These are phyloP conservation scores for Hevea brasiliensis DNA, from an alignment of 345 rosid genomes.

Conservation along the genomic window DNA sequence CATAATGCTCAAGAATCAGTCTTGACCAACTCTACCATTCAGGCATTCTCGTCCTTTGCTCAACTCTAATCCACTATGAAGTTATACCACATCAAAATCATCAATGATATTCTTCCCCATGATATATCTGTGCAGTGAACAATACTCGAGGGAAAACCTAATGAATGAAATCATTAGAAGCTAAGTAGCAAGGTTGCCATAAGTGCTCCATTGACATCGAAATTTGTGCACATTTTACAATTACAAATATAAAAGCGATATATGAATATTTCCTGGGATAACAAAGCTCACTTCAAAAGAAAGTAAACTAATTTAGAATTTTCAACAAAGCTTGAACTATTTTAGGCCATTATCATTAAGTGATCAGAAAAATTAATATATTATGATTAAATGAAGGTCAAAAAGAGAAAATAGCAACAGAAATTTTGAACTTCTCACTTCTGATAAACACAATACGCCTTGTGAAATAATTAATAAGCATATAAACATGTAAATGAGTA, in stretches of 20 bases:
- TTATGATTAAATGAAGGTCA: too few species aligned
- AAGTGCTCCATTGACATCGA: not conserved
- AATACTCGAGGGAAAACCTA: not conserved
- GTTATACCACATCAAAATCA: too few species aligned
- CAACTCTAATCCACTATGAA: not conserved
- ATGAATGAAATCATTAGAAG: not conserved
- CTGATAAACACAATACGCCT: too few species aligned
- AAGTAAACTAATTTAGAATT: too few species aligned
- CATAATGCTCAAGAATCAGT: not conserved
- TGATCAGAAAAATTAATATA: too few species aligned
- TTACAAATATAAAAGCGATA: too few species aligned
- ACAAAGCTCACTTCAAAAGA: not conserved
- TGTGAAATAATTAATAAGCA: not conserved
- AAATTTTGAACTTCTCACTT: too few species aligned
- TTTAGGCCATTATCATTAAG: too few species aligned
- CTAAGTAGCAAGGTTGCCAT: not conserved
- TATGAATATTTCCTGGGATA: not conserved
- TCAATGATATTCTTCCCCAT: not conserved
- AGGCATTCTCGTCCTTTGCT: not conserved
- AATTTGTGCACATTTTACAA: too few species aligned
- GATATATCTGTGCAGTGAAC: not conserved
- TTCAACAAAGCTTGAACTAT: too few species aligned
- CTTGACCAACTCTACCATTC: not conserved
- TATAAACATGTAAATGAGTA: not conserved
- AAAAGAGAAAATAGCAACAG: too few species aligned